These are phyloP conservation scores for Niveomyces coronatus DNA, from an alignment of 2,329 filamentous ascomycete genomes.

Conservation along the genomic window DNA sequence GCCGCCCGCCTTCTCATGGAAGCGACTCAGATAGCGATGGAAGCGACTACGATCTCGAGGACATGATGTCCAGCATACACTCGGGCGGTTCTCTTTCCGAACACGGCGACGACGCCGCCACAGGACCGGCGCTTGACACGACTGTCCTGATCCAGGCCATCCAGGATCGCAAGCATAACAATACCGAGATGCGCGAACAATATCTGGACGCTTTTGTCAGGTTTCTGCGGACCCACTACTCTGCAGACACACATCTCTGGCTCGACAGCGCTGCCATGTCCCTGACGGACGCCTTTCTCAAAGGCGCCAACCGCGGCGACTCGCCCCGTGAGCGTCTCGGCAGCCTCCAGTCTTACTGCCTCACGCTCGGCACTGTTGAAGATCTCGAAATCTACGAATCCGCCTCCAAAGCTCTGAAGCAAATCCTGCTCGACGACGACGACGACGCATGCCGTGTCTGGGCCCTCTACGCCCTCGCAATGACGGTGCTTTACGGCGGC, in stretches of 20 bases:
- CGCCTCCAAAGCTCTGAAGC: constrained; percentile 20
- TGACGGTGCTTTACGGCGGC: constrained; percentile 67
- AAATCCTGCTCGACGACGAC: constrained; percentile 41
- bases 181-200: constrained; percentile 55
- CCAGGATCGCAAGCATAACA: constrained; percentile 66
- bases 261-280: constrained; percentile 46
- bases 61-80: constrained; percentile 32
- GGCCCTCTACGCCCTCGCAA: constrained; percentile 62
- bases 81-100: constrained; percentile 34
- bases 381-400: constrained; percentile 31
- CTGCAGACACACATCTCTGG: constrained; percentile 26
- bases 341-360: constrained; percentile 60
- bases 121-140: constrained; percentile 46
- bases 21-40: constrained; percentile 45
- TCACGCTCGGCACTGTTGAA: constrained; percentile 60
- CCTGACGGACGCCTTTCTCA: constrained; percentile 55
- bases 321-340: constrained; percentile 59
- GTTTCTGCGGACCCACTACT: constrained; percentile 43
- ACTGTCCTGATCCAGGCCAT: constrained; percentile 60
- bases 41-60: constrained; percentile 27
- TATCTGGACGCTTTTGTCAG: constrained; percentile 23
- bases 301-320: constrained; percentile 58
- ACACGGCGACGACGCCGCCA: constrained; percentile 39
- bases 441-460: constrained; percentile 56
- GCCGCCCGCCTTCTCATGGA: constrained; percentile 52